These are phyloP conservation scores for Trichoderma parareesei DNA, from an alignment of 495 filamentous ascomycete genomes.

Conservation along the genomic window DNA sequence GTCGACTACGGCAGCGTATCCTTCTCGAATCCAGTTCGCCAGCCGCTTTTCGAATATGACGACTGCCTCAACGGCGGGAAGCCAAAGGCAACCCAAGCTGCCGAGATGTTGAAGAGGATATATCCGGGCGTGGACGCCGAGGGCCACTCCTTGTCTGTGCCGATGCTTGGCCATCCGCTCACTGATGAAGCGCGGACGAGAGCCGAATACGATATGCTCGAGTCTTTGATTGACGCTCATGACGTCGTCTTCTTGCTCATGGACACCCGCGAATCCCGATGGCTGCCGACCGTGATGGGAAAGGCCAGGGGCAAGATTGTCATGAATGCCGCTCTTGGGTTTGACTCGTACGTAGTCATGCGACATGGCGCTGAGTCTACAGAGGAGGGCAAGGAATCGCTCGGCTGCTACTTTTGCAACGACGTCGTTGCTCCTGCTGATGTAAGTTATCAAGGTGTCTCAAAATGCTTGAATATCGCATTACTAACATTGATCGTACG, in stretches of 20 bases:
- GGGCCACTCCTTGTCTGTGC: slow-evolving; percentile 75
- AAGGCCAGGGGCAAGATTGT: slow-evolving; percentile 90
- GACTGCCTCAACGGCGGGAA: slow-evolving; percentile 83
- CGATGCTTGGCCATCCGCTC: slow-evolving; percentile 90
- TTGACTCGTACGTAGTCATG: slow-evolving; percentile 97
- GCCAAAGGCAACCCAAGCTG: slow-evolving; percentile 74
- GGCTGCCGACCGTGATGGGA: slow-evolving; percentile 96
- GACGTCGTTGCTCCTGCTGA: slow-evolving; percentile 94
- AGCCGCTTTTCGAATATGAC: slow-evolving; percentile 81
- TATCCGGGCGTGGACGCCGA: slow-evolving; percentile 81
- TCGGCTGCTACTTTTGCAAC: slow-evolving; percentile 98
- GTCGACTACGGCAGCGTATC: slow-evolving; percentile 90
- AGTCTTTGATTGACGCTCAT: slow-evolving; percentile 71
- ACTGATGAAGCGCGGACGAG: slow-evolving; percentile 57
- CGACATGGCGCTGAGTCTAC: slow-evolving; percentile 62
- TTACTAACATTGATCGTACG: neutral
- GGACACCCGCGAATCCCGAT: slow-evolving; percentile 91
- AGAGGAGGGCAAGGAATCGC: slow-evolving; percentile 48
- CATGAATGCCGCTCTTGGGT: slow-evolving; percentile 91
- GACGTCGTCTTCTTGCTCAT: slow-evolving; percentile 92
- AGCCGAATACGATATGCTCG: slow-evolving; percentile 65
- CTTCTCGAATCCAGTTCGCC: slow-evolving; percentile 95
- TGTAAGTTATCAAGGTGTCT: slow-evolving; percentile 49
- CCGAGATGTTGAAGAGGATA: slow-evolving; percentile 73
- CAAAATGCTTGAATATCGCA: neutral